Evolutionary conservation across 2,329 filamentous ascomycete species (phyloP), one percentile per base, ranked within the genome.

Genomic region (Chaetomiaceae sp.): DNA sequence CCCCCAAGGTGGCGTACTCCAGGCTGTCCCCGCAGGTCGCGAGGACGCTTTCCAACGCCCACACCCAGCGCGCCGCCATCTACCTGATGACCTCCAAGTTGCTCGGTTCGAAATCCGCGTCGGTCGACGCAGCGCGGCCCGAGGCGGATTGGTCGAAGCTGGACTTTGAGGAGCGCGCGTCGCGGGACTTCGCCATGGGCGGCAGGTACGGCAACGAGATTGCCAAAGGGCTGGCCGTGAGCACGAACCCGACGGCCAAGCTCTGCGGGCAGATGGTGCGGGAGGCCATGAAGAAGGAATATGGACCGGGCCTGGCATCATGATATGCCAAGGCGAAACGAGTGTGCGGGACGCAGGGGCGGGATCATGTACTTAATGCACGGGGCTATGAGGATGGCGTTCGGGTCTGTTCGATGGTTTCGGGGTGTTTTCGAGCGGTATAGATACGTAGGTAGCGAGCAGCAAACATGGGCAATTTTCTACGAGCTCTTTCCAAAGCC

Each of bases 241-340:
- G 74, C 63, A 78, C 79, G 23, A 87, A 86, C 63, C 83, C 83
- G 20, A 85, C 81, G 14, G 82, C 83, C 2, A 86, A 86, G 68
- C 68, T 86, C 38, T 87, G 83, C 61, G 83, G 83, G 2, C 75
- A 83, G 60, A 86, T 86, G 64, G 83, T 87, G 33, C 75, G 78
- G 44, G 80, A 85, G 66, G 83, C 82, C 43, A 82, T 86, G 81
- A 83, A 76, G 69, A 83, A 81, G 65, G 83, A 86, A 64, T 84
- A 83, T 59, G 79, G 78, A 0, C 70, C 73, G n/a, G 70, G 68
- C 9, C 76, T 73, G 62, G 69, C 70, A 25, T 62, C 61, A 48
- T 73, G 58, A 65, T 52, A 46, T n/a, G n/a, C n/a, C n/a, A n/a
- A 33, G 2, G 30, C 2, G 30, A 7, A 7, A 20, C 8, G 13